These are phyloP conservation scores for Brassica incana DNA, from an alignment of 345 rosid genomes.

Conservation along the genomic window DNA sequence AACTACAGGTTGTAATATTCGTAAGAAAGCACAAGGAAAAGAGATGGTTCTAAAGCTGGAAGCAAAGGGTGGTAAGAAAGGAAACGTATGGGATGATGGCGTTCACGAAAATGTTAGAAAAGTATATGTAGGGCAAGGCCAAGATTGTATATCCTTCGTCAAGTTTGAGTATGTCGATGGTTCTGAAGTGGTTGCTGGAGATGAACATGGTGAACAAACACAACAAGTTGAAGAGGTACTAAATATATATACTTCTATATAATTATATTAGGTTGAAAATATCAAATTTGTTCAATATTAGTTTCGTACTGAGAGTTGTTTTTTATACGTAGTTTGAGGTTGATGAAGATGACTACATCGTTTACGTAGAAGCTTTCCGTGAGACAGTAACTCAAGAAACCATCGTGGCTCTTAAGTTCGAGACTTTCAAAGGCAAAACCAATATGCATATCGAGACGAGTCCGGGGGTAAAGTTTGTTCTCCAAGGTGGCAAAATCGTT, in stretches of 20 bases:
- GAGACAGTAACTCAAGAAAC: not conserved
- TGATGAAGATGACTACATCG: not conserved
- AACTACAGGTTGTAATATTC: not conserved
- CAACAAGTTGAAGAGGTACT: not conserved
- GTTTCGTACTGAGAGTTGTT: not conserved
- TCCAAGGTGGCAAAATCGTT: not conserved
- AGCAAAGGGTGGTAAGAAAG: not conserved
- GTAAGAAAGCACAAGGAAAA: not conserved
- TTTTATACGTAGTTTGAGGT: not conserved
- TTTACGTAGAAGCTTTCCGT: not conserved
- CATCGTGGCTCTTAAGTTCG: not conserved
- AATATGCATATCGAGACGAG: not conserved
- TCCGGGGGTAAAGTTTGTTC: not conserved
- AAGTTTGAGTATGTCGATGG: not conserved
- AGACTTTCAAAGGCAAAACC: not conserved
- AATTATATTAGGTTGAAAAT: not conserved
- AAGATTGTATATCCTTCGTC: not conserved
- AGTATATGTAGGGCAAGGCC: not conserved
- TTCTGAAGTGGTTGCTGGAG: not conserved
- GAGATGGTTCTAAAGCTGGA: not conserved
- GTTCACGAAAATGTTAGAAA: not conserved
- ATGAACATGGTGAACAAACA: not conserved
- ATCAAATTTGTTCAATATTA: not conserved
- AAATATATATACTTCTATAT: too few species aligned
- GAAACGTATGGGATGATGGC: not conserved